Evolutionary conservation across 345 rosid genomes (phyloP).

Genomic region (Sisymbrium altissimum): DNA sequence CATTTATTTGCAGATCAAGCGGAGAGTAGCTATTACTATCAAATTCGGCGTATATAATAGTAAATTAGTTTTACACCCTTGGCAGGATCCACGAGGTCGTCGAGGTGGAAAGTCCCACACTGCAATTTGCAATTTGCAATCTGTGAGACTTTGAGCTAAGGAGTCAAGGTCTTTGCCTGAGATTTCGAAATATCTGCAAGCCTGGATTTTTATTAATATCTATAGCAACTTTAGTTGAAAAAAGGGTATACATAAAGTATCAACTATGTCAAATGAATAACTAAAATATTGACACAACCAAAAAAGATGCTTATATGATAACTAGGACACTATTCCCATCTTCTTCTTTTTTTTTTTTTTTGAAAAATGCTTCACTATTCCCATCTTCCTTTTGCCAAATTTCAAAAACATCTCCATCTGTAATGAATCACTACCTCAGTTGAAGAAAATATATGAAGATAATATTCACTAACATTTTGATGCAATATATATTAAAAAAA

Average conservation of each 20-base stretch:
- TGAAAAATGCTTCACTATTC: too few relatives aligned
- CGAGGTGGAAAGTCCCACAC: background rate
- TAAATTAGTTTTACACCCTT: background rate
- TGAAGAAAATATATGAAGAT: background rate
- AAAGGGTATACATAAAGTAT: background rate
- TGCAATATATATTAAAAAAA: too few relatives aligned
- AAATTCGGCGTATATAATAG: background rate
- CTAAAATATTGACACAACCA: background rate
- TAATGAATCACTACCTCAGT: too few relatives aligned
- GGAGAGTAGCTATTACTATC: background rate
- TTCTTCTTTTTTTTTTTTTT: too few relatives aligned
- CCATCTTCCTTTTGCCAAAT: too few relatives aligned
- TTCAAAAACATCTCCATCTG: too few relatives aligned
- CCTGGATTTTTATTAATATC: background rate
- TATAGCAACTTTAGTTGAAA: constrained; percentile 25
- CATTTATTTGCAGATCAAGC: background rate
- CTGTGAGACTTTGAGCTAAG: background rate
- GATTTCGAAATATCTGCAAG: constrained; percentile 14
- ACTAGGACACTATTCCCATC: background rate
- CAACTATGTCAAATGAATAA: background rate
- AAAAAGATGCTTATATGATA: background rate
- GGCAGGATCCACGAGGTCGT: too few relatives aligned
- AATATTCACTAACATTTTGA: background rate
- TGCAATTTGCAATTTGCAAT: background rate
- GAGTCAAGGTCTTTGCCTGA: constrained; percentile 20